These are phyloP conservation scores for Aquanectria penicillioides DNA, from an alignment of 2,329 filamentous ascomycete genomes.

Conservation along the genomic window DNA sequence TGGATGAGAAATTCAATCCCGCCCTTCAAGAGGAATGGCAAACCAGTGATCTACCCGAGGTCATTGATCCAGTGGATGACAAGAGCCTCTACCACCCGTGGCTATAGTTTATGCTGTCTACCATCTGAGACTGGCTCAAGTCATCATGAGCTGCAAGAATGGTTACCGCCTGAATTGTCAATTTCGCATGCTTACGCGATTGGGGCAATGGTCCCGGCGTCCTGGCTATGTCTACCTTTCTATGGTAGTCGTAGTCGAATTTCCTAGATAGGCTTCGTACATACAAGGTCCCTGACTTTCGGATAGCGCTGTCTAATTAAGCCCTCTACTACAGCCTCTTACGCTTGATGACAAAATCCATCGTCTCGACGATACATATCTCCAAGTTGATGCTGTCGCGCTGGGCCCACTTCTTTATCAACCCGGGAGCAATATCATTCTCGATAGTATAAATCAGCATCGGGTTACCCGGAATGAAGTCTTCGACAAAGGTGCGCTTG, in stretches of 20 bases:
- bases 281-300: too few species aligned
- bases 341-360: slow-evolving; percentile 22
- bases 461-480: slow-evolving; percentile 27
- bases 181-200: too few species aligned
- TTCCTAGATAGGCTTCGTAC: too few species aligned
- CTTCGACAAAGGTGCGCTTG: slow-evolving; percentile 10
- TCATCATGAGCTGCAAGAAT: too few species aligned
- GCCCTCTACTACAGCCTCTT: slow-evolving; percentile 3
- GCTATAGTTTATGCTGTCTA: slow-evolving; percentile 36
- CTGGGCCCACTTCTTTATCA: slow-evolving; percentile 34
- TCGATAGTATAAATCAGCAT: slow-evolving; percentile 25
- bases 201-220: too few species aligned
- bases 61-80: slow-evolving; percentile 45
- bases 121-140: neutral
- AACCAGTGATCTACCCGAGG: slow-evolving; percentile 41
- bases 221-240: too few species aligned
- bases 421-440: slow-evolving; percentile 19
- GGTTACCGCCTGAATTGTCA: too few species aligned
- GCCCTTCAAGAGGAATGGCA: slow-evolving; percentile 43
- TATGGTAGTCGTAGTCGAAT: too few species aligned
- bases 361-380: slow-evolving; percentile 15
- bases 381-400: slow-evolving; percentile 28
- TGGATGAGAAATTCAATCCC: slow-evolving; percentile 33
- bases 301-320: too few species aligned
- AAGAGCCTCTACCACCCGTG: slow-evolving; percentile 44